These are phyloP conservation scores for Blastomyces gilchristii DNA, from an alignment of 2,329 filamentous ascomycete species.

Conservation along the genomic window DNA sequence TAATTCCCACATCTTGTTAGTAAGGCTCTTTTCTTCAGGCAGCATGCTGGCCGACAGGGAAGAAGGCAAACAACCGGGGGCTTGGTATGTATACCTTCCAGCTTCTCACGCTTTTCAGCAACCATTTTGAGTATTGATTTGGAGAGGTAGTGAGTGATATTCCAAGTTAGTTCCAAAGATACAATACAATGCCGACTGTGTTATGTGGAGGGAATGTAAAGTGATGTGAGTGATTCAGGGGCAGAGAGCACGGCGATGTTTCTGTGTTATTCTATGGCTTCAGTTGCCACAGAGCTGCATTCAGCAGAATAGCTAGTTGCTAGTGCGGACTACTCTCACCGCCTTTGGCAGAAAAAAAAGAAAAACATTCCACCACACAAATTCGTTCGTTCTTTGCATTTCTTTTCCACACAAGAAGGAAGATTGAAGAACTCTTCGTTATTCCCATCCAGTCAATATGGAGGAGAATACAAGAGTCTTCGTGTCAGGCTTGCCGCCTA, in stretches of 20 bases:
- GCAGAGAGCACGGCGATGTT: neutral
- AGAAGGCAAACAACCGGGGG: neutral
- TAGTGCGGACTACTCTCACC: conserved; percentile 27
- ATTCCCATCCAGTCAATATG: conserved; percentile 18
- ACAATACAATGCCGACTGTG: neutral
- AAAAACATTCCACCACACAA: conserved; percentile 16
- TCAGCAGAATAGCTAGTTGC: neutral
- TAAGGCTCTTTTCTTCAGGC: neutral
- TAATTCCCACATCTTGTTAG: conserved; percentile 12
- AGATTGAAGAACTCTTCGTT: neutral
- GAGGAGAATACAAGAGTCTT: conserved; percentile 67
- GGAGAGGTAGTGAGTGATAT: no score
- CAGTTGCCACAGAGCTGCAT: neutral
- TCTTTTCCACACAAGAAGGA: conserved; percentile 10
- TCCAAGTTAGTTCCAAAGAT: neutral
- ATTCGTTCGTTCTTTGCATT: conserved; percentile 22
- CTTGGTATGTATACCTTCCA: conserved; percentile 50
- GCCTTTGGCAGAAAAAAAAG: conserved; percentile 24
- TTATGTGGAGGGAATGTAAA: neutral
- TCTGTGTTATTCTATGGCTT: neutral
- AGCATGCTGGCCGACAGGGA: conserved; percentile 1
- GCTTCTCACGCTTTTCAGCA: conserved; percentile 57
- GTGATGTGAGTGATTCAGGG: neutral
- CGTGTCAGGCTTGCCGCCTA: conserved; percentile 67
- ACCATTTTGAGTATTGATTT: conserved; percentile 26